Evolutionary conservation across 768 basidiomycete species (phyloP), one percentile per base, ranked within the genome.

Genomic region (Amanita pseudoporphyria): DNA sequence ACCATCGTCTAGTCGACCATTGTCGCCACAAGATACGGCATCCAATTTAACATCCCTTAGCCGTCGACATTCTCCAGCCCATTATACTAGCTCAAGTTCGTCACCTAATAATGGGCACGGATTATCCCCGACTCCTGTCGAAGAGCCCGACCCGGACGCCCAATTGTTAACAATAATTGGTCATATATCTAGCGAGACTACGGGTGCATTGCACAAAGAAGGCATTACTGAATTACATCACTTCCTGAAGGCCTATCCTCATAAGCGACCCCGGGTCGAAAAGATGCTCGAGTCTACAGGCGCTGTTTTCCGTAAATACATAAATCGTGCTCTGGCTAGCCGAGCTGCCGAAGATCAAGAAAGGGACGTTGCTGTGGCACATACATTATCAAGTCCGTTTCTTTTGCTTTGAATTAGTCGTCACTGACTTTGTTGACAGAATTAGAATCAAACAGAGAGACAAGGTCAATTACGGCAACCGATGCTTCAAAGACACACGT

Each of bases 151-250:
- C 63, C 87, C 88, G 9, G 91, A 93, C 60, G 83, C 80, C 9
- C 84, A 90, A 58, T 68, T 94, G 38, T 77, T 84, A 50, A 79
- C 78, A 10, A 87, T 93, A 56, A 87, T 92, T 58, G 82, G 81
- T 36, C 86, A 92, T 60, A 89, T 89, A 52, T 90, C 87, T 28
- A 87, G 84, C 61, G 86, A 91, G 67, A 87, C 88, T 19, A 88
- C 89, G 3, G 88, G 87, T 13, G 87, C 87, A 13, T 71, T 90
- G 68, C 87, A 92, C 63, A 92, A 92, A 65, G 90, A 95, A 63
- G 90, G 91, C 3, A 93, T 98, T 49, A 94, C 91, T 3, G 91
- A 94, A 58, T 70, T 99, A 19, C 91, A 97, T 62, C 84, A 91
- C 31, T 97, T 93, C 71, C 67, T 97, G 59, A 93, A 93, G 67